Percentiles rank a stretch among this genome's conserved stretches.
These are phyloP conservation scores for Intubia oerlemansii DNA, from an alignment of 2,329 filamentous ascomycete species.

Conservation along the genomic window DNA sequence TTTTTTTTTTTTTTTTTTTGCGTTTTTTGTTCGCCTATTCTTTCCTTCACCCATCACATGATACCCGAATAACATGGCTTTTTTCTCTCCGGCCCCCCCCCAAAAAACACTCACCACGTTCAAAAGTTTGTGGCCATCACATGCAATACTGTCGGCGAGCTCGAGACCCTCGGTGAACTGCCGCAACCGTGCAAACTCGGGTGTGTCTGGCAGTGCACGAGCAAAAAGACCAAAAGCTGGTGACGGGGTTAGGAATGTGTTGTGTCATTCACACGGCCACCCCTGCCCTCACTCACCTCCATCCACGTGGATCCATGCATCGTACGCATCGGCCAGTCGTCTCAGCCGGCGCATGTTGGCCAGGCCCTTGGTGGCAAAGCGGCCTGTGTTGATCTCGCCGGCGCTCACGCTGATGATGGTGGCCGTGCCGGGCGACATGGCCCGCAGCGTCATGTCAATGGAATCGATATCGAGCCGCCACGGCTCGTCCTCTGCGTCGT, in stretches of 20 bases:
- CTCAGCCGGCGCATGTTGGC: constrained; percentile 43
- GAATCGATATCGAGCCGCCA: constrained; percentile 49
- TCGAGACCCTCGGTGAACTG: constrained; percentile 42
- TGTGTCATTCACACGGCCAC: neutral
- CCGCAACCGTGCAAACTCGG: constrained; percentile 33
- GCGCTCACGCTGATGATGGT: constrained; percentile 65
- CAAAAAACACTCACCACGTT: constrained; percentile 44
- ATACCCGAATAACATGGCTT: no score
- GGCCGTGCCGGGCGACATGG: constrained; percentile 15
- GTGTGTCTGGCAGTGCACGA: constrained; percentile 34
- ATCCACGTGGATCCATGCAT: constrained; percentile 77
- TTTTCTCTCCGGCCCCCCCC: no score
- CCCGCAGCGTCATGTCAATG: constrained; percentile 37
- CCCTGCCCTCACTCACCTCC: constrained; percentile 39
- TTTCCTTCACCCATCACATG: no score
- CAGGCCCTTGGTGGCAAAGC: constrained; percentile 41
- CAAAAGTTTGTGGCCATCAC: constrained; percentile 78
- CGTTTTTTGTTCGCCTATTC: neutral
- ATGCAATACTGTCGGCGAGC: constrained; percentile 68
- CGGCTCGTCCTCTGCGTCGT: constrained; percentile 28
- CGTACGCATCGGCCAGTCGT: constrained; percentile 46
- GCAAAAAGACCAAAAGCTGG: constrained; percentile 73
- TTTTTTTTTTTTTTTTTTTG: neutral
- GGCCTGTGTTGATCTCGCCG: constrained; percentile 78
- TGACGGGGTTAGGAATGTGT: no score